A percentile compares a stretch with the other conserved stretches of the same genome.
Conservation (phyloP, 2,329 filamentous ascomycete genomes). For the Pseudogymnoascus sp. region DNA sequence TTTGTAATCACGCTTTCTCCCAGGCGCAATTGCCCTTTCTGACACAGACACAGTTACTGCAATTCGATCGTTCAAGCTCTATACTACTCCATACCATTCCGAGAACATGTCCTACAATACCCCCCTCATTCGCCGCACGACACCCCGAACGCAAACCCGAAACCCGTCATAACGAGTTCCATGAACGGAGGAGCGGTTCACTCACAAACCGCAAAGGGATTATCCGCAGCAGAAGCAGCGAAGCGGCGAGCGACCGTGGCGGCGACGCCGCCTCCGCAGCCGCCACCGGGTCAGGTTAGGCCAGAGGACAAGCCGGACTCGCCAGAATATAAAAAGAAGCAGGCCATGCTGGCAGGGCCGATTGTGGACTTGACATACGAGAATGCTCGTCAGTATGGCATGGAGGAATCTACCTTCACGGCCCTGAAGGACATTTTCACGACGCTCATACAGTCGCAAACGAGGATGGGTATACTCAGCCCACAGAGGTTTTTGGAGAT, state of each 20-base stretch:
- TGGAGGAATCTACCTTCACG: slow-evolving; percentile 92
- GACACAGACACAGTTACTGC: slow-evolving; percentile 62
- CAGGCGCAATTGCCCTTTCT: background rate
- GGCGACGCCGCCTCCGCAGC: slow-evolving; percentile 44
- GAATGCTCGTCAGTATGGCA: slow-evolving; percentile 72
- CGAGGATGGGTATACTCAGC: slow-evolving; percentile 81
- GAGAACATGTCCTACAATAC: slow-evolving; percentile 89
- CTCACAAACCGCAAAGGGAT: slow-evolving; percentile 44
- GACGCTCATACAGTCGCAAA: slow-evolving; percentile 71
- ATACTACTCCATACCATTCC: slow-evolving; percentile 90
- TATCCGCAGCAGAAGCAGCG: slow-evolving; percentile 46
- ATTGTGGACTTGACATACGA: slow-evolving; percentile 78
- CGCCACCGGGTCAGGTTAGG: slow-evolving; percentile 38
- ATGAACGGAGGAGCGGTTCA: slow-evolving; percentile 40
- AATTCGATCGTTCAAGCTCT: slow-evolving; percentile 97
- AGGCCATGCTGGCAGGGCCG: slow-evolving; percentile 79
- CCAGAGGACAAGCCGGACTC: slow-evolving; percentile 92
- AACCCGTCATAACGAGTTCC: slow-evolving; percentile 50
- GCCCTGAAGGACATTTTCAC: slow-evolving; percentile 94
- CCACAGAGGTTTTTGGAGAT: slow-evolving; percentile 91
- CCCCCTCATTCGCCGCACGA: slow-evolving; percentile 64
- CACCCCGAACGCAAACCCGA: slow-evolving; percentile 52
- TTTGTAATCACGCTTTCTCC: slow-evolving; percentile 34
- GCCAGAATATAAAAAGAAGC: slow-evolving; percentile 96
- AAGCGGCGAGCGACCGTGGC: slow-evolving; percentile 48